phyloP scores from a whole-genome alignment of 23 red algal genomes.

The Gracilariopsis chorda region DNA sequence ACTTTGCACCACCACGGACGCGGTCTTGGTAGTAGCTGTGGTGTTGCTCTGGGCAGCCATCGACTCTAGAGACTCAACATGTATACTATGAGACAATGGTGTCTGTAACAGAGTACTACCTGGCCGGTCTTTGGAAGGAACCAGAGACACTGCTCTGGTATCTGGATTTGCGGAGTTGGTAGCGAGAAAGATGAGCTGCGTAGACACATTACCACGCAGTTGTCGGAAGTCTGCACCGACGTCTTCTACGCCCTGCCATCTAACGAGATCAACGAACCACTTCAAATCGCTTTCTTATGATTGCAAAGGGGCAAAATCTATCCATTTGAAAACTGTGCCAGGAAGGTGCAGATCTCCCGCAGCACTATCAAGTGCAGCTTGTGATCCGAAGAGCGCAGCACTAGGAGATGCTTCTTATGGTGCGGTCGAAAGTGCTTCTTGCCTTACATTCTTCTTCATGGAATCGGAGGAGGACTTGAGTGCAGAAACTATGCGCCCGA shows the following conservation, averaged over 20 bases:
- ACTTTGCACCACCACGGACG: conserved; percentile 5
- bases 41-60: neutral
- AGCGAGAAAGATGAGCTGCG: neutral
- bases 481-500: conserved; percentile 20
- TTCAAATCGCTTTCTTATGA: neutral
- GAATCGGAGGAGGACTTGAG: conserved; percentile 19
- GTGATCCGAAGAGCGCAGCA: neutral
- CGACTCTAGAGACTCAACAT: neutral
- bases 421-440: neutral
- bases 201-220: conserved; percentile 1
- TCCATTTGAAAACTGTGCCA: conserved; percentile 42
- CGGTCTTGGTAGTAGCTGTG: neutral
- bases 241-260: neutral
- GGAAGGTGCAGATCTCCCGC: neutral
- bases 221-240: neutral
- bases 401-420: neutral
- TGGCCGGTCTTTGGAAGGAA: neutral
- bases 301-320: neutral
- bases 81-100: neutral
- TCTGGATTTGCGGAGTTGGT: neutral
- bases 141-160: neutral
- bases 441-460: neutral
- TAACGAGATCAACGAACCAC: conserved; percentile 20
- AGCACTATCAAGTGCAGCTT: conserved; percentile 3
- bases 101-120: neutral